These are phyloP conservation scores for Hypholoma fasciculare DNA, from an alignment of 768 basidiomycete genomes.

Conservation along the genomic window DNA sequence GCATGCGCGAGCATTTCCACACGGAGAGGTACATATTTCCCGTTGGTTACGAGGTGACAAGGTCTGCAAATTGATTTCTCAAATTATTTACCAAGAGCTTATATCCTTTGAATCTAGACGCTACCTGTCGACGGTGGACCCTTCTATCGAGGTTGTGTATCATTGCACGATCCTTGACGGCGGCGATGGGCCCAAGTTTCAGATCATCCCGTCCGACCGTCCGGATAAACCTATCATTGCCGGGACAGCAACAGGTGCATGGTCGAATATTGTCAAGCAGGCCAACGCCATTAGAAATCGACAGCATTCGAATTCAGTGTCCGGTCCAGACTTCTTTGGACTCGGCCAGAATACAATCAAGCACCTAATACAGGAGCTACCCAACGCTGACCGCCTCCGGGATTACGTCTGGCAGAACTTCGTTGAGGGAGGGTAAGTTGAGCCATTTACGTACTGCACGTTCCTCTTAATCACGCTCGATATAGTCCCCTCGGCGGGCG, in stretches of 20 bases:
- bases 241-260: constrained; percentile 87
- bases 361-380: constrained; percentile 85
- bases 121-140: constrained; percentile 77
- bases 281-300: constrained; percentile 81
- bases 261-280: constrained; percentile 81
- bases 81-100: not conserved
- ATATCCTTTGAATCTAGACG: constrained; percentile 43
- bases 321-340: constrained; percentile 88
- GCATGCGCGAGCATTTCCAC: constrained; percentile 83
- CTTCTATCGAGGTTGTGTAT: constrained; percentile 67
- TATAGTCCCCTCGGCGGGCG: constrained; percentile 73
- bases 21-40: constrained; percentile 90
- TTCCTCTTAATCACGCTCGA: constrained; percentile 1
- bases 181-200: constrained; percentile 84
- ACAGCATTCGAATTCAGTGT: constrained; percentile 85
- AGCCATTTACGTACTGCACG: constrained; percentile 6
- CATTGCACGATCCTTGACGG: constrained; percentile 84
- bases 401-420: constrained; percentile 90
- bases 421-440: constrained; percentile 79
- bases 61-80: constrained; percentile 41
- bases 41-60: constrained; percentile 80
- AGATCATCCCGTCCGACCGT: constrained; percentile 74
- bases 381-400: constrained; percentile 65
- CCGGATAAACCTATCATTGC: constrained; percentile 75
- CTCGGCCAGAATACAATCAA: constrained; percentile 88